These are phyloP conservation scores for Hymenoscyphus salicellus DNA, from an alignment of 2,329 filamentous ascomycete genomes.

Conservation along the genomic window DNA sequence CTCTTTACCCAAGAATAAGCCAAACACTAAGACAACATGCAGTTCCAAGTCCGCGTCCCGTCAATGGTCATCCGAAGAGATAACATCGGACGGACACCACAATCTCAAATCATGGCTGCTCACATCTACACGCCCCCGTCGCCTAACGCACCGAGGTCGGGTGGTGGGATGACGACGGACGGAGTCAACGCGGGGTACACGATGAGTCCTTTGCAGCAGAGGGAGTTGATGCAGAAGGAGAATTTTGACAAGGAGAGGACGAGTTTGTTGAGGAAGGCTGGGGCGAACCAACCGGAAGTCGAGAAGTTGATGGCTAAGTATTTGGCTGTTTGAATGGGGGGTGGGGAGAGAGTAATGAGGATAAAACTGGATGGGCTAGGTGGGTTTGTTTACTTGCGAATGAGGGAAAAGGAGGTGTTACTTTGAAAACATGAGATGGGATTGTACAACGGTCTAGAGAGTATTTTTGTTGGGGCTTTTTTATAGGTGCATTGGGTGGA, in stretches of 20 bases:
- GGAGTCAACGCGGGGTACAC: conserved; percentile 19
- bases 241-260: conserved; percentile 44
- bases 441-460: neutral
- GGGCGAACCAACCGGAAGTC: conserved; percentile 27
- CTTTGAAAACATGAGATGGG: neutral
- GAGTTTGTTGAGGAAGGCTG: conserved; percentile 34
- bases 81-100: conserved; percentile 24
- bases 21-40: conserved; percentile 5
- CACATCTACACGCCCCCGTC: conserved; percentile 16
- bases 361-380: neutral
- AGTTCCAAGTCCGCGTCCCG: conserved; percentile 58
- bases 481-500: neutral
- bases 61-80: conserved; percentile 55
- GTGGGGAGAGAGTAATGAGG: neutral
- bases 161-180: conserved; percentile 34
- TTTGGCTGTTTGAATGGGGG: conserved; percentile 25
- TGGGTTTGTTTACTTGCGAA: neutral
- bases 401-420: neutral
- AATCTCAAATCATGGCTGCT: conserved; percentile 12
- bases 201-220: conserved; percentile 47
- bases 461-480: neutral
- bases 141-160: conserved; percentile 40
- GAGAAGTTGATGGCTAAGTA: conserved; percentile 30
- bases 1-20: neutral
- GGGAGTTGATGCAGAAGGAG: conserved; percentile 48